Conservation (phyloP, 208 protist species). For the Crithidia acanthocephali region DNA sequence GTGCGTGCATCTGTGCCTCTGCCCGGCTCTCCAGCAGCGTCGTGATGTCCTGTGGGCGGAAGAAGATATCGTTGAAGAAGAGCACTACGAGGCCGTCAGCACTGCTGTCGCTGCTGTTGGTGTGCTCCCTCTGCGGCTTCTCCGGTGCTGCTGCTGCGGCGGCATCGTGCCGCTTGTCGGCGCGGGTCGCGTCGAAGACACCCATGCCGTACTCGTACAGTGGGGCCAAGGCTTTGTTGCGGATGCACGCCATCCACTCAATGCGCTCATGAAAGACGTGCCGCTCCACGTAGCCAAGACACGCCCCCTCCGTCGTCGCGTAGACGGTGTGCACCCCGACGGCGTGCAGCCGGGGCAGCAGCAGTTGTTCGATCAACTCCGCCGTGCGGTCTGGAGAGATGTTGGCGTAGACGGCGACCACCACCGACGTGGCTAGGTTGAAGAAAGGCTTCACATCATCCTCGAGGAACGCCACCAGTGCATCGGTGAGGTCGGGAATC, state of each 20-base stretch:
- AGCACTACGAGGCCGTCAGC: constrained; percentile 64
- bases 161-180: neutral
- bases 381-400: constrained; percentile 38
- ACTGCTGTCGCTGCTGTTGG: constrained; percentile 1
- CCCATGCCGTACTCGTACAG: constrained; percentile 63
- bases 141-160: constrained; percentile 2
- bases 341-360: constrained; percentile 61
- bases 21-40: constrained; percentile 56
- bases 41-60: constrained; percentile 65
- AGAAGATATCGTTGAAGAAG: constrained; percentile 87
- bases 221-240: constrained; percentile 74
- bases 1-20: constrained; percentile 30
- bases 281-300: constrained; percentile 45
- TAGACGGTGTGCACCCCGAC: constrained; percentile 53
- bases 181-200: constrained; percentile 33
- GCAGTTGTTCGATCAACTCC: constrained; percentile 41
- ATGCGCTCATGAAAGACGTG: constrained; percentile 64
- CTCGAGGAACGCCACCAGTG: constrained; percentile 66
- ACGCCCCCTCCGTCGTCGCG: constrained; percentile 51
- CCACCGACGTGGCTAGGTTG: constrained; percentile 49
- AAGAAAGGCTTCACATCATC: constrained; percentile 68
- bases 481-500: constrained; percentile 66
- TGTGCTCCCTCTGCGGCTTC: neutral
- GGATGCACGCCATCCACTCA: constrained; percentile 85
- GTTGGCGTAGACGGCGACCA: constrained; percentile 80